Percentiles rank a stretch among this genome's conserved stretches.
phyloP scores from a whole-genome alignment of 1,139 yeast genomes.

The Candida pseudocylindracea region DNA sequence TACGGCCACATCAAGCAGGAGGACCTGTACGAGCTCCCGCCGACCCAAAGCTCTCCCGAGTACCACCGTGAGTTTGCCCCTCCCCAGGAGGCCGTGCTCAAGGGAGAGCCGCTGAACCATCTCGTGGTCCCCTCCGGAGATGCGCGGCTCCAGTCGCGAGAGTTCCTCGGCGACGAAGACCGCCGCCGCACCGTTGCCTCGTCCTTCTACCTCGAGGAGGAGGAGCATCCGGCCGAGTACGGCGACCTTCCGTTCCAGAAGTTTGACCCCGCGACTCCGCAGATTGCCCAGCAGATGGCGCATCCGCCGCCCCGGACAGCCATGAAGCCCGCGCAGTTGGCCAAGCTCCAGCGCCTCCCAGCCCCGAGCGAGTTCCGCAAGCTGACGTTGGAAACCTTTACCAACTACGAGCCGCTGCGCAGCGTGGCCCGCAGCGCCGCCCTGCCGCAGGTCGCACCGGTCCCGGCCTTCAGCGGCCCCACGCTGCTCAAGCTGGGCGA shows the following conservation, averaged over 20 bases:
- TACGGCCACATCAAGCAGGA: too few species aligned
- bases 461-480: neutral
- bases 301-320: neutral
- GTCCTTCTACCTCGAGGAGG: too few species aligned
- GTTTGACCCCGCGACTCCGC: neutral
- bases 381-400: slow-evolving; percentile 23
- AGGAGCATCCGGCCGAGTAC: too few species aligned
- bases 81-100: neutral
- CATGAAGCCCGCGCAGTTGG: slow-evolving; percentile 5
- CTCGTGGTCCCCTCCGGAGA: too few species aligned
- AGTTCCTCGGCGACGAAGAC: too few species aligned
- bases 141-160: too few species aligned
- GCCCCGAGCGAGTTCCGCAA: slow-evolving; percentile 24
- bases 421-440: slow-evolving; percentile 14
- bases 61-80: neutral
- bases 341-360: slow-evolving; percentile 24
- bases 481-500: neutral
- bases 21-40: neutral
- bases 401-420: slow-evolving; percentile 22
- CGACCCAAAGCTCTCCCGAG: neutral
- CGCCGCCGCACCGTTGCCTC: too few species aligned
- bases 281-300: neutral
- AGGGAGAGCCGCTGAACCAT: neutral
- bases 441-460: neutral
- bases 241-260: too few species aligned